Evolutionary conservation across 2,329 filamentous ascomycete species (phyloP).

Genomic region (Hortaea sp.): DNA sequence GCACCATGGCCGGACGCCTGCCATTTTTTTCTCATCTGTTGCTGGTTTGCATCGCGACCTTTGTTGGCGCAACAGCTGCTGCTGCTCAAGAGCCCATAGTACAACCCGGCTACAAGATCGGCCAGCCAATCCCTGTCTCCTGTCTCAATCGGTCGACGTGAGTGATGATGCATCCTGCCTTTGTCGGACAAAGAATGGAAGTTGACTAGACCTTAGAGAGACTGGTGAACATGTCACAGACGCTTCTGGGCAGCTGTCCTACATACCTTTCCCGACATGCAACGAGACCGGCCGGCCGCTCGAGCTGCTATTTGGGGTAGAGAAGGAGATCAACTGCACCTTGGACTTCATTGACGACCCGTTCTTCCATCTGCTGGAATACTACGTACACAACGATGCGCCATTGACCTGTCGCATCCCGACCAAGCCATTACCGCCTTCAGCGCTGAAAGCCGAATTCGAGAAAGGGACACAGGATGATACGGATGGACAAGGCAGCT

Average conservation of each 20-base stretch:
- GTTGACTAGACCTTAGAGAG: slow-evolving; percentile 45
- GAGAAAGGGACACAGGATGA: slow-evolving; percentile 24
- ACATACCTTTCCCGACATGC: slow-evolving; percentile 82
- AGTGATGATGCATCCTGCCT: slow-evolving; percentile 8
- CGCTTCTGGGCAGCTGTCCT: slow-evolving; percentile 69
- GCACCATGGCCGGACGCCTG: slow-evolving; percentile 14
- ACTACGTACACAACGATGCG: slow-evolving; percentile 95
- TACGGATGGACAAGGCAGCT: slow-evolving; percentile 26
- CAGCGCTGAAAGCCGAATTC: slow-evolving; percentile 24
- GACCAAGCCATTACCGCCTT: slow-evolving; percentile 52
- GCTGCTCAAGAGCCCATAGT: slow-evolving; percentile 32
- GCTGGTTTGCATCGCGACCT: slow-evolving; percentile 22
- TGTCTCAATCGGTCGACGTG: slow-evolving; percentile 45
- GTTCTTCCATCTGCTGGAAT: slow-evolving; percentile 84
- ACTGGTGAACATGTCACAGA: slow-evolving; percentile 85
- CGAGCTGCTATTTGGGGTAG: slow-evolving; percentile 75
- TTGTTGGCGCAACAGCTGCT: slow-evolving; percentile 26
- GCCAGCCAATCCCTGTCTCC: slow-evolving; percentile 40
- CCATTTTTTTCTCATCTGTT: slow-evolving; percentile 19
- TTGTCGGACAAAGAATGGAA: not conserved
- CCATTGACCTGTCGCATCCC: slow-evolving; percentile 86
- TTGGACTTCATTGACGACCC: slow-evolving; percentile 66
- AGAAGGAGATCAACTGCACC: slow-evolving; percentile 73
- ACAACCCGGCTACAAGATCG: slow-evolving; percentile 35
- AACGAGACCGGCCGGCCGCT: slow-evolving; percentile 77